Conservation (phyloP, 148 eudicot species). For the Vaccinium myrtillus region DNA sequence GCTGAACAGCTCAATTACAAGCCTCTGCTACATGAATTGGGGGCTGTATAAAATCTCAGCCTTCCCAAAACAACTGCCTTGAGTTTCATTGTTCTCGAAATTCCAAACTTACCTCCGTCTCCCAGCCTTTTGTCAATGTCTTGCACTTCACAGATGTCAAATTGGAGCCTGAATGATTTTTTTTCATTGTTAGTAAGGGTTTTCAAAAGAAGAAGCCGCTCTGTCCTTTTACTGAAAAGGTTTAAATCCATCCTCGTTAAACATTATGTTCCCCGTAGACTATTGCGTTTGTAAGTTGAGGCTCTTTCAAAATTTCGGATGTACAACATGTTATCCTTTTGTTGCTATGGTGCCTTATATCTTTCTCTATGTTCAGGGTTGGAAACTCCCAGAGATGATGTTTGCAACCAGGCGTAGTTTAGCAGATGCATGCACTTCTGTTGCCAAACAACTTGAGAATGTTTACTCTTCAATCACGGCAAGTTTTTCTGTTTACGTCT, state of each 20-base stretch:
- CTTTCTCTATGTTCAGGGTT: slow-evolving; percentile 62
- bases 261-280: not conserved
- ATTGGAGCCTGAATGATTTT: not conserved
- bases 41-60: not conserved
- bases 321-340: not conserved
- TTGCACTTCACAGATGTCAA: not conserved
- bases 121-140: not conserved
- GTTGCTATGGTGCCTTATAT: not conserved
- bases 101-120: not conserved
- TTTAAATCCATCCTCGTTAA: not conserved
- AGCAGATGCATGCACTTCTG: slow-evolving; percentile 64
- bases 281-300: not conserved
- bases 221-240: not conserved
- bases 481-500: slow-evolving; percentile 25
- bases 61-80: not conserved
- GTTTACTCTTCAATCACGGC: slow-evolving; percentile 66
- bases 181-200: not conserved
- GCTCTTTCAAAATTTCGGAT: not conserved
- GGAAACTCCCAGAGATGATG: slow-evolving; percentile 82
- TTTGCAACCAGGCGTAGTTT: slow-evolving; percentile 83
- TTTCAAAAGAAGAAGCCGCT: not conserved
- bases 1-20: not conserved
- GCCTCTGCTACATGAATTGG: not conserved
- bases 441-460: slow-evolving; percentile 64
- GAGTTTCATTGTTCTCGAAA: not conserved